These are phyloP conservation scores for Gossypium schwendimanii DNA, from an alignment of 441 rosid species.

Conservation along the genomic window DNA sequence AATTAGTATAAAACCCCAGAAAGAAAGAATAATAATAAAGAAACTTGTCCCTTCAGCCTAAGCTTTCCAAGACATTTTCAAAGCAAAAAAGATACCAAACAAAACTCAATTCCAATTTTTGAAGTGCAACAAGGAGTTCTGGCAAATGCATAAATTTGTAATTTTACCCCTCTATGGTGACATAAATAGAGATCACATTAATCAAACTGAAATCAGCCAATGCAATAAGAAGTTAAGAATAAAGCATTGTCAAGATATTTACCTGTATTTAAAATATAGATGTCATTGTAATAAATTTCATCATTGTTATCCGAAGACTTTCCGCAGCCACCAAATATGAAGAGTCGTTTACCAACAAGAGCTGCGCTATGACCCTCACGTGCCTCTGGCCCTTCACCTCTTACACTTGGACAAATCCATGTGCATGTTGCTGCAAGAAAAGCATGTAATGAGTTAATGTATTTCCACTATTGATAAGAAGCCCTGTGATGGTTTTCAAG, in stretches of 20 bases:
- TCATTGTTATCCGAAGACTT: slow-evolving; percentile 51
- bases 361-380: slow-evolving; percentile 95
- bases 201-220: background rate
- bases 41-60: background rate
- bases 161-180: background rate
- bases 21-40: background rate
- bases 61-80: slow-evolving; percentile 9
- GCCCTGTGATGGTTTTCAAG: background rate
- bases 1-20: background rate
- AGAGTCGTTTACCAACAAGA: slow-evolving; percentile 80
- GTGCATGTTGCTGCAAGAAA: slow-evolving; percentile 61
- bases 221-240: background rate
- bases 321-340: slow-evolving; percentile 89
- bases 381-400: slow-evolving; percentile 89
- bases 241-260: slow-evolving; percentile 3
- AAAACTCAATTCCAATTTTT: background rate
- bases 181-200: slow-evolving; percentile 1
- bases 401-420: slow-evolving; percentile 75
- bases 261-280: slow-evolving; percentile 85
- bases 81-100: slow-evolving; percentile 6
- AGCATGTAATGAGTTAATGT: background rate
- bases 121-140: background rate
- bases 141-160: background rate
- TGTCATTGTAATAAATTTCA: slow-evolving; percentile 83
- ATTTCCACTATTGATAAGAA: background rate